Conservation (phyloP, 1,139 yeast species). For the Saccharomyces hybrid region DNA sequence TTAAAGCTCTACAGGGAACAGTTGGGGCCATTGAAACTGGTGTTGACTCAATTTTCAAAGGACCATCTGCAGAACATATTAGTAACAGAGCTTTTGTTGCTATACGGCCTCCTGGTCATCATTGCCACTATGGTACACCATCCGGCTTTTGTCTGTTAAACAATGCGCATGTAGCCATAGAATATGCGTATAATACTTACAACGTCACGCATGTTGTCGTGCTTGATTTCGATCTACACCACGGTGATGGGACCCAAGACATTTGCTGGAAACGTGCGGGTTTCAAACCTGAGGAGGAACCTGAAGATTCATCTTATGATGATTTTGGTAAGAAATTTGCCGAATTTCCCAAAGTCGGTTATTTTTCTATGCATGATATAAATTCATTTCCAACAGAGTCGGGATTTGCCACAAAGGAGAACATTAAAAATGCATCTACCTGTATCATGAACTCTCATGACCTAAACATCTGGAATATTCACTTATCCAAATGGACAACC, state of each 20-base stretch:
- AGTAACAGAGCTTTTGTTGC: constrained; percentile 60
- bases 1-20: constrained; percentile 71
- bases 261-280: constrained; percentile 72
- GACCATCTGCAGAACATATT: constrained; percentile 27
- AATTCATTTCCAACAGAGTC: constrained; percentile 80
- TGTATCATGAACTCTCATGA: constrained; percentile 72
- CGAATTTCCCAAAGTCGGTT: constrained; percentile 61
- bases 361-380: constrained; percentile 78
- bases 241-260: constrained; percentile 90
- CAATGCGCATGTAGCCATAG: constrained; percentile 76
- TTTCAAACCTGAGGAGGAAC: constrained; percentile 33
- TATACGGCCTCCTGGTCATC: constrained; percentile 84
- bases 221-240: constrained; percentile 78
- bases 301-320: constrained; percentile 36
- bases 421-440: constrained; percentile 69
- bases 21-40: constrained; percentile 73
- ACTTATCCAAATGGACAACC: constrained; percentile 56
- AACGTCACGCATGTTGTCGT: constrained; percentile 76
- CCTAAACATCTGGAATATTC: constrained; percentile 78
- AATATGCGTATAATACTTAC: constrained; percentile 60
- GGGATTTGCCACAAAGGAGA: constrained; percentile 67
- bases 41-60: constrained; percentile 47
- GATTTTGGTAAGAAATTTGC: constrained; percentile 50
- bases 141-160: constrained; percentile 83
- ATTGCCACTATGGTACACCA: constrained; percentile 76